These are phyloP conservation scores for Thelonectria rubi DNA, from an alignment of 2,329 filamentous ascomycete species.

Conservation along the genomic window DNA sequence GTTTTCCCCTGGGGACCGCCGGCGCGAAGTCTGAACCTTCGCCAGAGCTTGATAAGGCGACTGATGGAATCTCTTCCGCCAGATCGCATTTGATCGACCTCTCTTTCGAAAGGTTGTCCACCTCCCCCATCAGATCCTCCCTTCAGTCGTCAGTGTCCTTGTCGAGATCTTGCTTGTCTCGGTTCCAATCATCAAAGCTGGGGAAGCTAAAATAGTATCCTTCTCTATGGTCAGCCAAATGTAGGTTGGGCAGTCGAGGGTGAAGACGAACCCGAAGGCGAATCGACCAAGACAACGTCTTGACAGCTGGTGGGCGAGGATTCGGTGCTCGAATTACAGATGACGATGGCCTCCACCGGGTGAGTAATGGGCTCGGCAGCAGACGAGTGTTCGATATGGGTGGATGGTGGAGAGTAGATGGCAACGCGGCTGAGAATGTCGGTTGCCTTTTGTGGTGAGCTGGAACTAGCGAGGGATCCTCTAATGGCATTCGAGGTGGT, in stretches of 20 bases:
- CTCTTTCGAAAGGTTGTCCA: conserved; percentile 23
- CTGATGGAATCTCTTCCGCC: conserved; percentile 24
- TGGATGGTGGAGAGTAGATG: conserved; percentile 51
- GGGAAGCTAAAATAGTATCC: conserved; percentile 77
- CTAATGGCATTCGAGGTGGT: conserved; percentile 64
- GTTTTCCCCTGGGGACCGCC: conserved; percentile 24
- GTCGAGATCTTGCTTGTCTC: conserved; percentile 44
- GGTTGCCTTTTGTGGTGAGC: conserved; percentile 60
- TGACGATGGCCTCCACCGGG: conserved; percentile 36
- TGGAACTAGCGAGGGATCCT: conserved; percentile 59
- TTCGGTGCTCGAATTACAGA: conserved; percentile 35
- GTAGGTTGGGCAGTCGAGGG: not conserved
- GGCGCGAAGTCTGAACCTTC: conserved; percentile 17
- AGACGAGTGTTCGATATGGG: conserved; percentile 32
- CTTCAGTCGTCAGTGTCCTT: conserved; percentile 41
- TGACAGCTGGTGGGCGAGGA: conserved; percentile 36
- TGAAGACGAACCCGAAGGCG: conserved; percentile 39
- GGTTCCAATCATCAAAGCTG: conserved; percentile 74
- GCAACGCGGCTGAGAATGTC: conserved; percentile 65
- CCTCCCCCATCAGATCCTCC: conserved; percentile 17
- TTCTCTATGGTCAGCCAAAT: conserved; percentile 30
- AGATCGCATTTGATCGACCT: conserved; percentile 21
- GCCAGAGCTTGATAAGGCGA: conserved; percentile 16
- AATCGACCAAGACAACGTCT: conserved; percentile 38
- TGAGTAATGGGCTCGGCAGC: conserved; percentile 33